phyloP scores from a whole-genome alignment of 306 rosid genomes.

The Begonia loranthoides region DNA sequence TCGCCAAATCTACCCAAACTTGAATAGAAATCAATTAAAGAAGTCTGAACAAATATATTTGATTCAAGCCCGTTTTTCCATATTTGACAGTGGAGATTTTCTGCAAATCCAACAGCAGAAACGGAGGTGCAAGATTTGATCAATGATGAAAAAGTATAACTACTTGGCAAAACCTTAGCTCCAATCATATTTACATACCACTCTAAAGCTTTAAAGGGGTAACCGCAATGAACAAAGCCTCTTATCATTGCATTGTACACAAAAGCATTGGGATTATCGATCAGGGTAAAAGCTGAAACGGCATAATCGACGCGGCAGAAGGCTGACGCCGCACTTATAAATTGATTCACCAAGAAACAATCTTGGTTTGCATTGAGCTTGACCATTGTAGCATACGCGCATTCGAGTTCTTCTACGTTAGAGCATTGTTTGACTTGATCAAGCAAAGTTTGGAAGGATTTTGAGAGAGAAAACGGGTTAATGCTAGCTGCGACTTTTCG shows the following conservation, averaged over 20 bases:
- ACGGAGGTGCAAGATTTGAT: slow-evolving; percentile 43
- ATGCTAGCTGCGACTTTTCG: slow-evolving; percentile 2
- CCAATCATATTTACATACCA: slow-evolving; percentile 34
- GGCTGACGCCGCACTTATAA: slow-evolving; percentile 14
- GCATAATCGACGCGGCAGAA: slow-evolving; percentile 17
- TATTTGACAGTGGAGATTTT: slow-evolving; percentile 39
- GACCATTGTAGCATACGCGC: slow-evolving; percentile 39
- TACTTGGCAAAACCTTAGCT: slow-evolving; percentile 30
- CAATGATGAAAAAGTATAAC: slow-evolving; percentile 56
- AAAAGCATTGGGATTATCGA: slow-evolving; percentile 39
- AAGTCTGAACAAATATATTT: slow-evolving; percentile 58
- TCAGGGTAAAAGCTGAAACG: slow-evolving; percentile 30
- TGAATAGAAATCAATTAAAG: slow-evolving; percentile 52
- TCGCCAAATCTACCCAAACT: slow-evolving; percentile 17
- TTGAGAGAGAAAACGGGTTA: slow-evolving; percentile 5
- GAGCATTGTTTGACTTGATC: slow-evolving; percentile 29
- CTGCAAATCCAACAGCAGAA: slow-evolving; percentile 23
- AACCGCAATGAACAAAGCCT: slow-evolving; percentile 32
- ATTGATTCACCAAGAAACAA: slow-evolving; percentile 22
- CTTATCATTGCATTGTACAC: slow-evolving; percentile 59
- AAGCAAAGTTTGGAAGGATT: slow-evolving; percentile 14
- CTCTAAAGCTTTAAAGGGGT: slow-evolving; percentile 25
- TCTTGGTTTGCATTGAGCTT: slow-evolving; percentile 39
- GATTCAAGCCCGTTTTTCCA: slow-evolving; percentile 54
- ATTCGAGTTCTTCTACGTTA: slow-evolving; percentile 22